Evolutionary conservation across 2,329 filamentous ascomycete species (phyloP), one percentile per base, ranked within the genome.

Genomic region (Ilyonectria destructans): DNA sequence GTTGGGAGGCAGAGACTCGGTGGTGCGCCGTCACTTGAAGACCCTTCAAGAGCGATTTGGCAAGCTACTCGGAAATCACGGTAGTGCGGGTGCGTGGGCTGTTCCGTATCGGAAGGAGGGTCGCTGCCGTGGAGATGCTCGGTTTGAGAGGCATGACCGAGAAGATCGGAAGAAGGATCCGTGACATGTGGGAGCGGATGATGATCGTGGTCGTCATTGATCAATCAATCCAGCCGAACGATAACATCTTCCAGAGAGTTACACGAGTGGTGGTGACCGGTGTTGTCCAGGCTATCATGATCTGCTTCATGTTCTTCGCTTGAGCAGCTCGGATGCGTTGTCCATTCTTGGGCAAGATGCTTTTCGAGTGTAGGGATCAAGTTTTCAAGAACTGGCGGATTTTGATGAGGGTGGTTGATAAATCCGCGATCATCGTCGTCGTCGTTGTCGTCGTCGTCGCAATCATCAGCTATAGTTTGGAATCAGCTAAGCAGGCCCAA

Each of bases 1-100:
- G n/a, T 58, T 9, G 37, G 55, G 35, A 58, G 55, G 55, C 55
- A 58, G n/a, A 58, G 35, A n/a, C 55, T 58, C 37, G 37, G 37
- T 29, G 55, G 55, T 26, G 37, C 19, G 29, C 55, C 55, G 21
- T 29, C 55, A 46, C 55, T n/a, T 9, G 8, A 29, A 15, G 55
- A 45, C 8, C 55, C 55, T 58, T 58, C 40, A 17, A 58, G 21
- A 12, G 56, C 43, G 40, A 58, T 49, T 33, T 58, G 40, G 15
- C 56, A 58, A 35, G 56, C 56, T 48, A 15, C 40, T 33, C 56
- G 56, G 29, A 31, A 58, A 58, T 58, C 17, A 48, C n/a, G 56
- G n/a, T 5, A 31, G 37, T 58, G 40, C 17, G 40, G 4, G 12
- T 43, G 12, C 40, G 4, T 43, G 6, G 23, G 21, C n/a, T 46